phyloP scores from a whole-genome alignment of 495 filamentous ascomycete species.

The Platismatia glauca region DNA sequence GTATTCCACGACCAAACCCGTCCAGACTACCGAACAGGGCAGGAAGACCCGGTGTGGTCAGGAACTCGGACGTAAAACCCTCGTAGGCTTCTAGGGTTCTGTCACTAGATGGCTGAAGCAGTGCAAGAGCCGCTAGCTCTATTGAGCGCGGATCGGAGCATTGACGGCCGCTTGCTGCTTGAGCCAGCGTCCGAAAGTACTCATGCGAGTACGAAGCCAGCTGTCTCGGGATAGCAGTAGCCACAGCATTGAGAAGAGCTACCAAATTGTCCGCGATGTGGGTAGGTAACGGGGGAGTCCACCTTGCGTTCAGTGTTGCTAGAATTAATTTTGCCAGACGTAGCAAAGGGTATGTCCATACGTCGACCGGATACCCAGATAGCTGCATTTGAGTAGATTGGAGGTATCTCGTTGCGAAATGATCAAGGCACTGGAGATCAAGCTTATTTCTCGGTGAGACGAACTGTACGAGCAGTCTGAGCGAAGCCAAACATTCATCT shows the following conservation, averaged over 20 bases:
- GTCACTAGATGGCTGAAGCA: slow-evolving; percentile 41
- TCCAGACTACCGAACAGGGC: slow-evolving; percentile 37
- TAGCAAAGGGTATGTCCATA: slow-evolving; percentile 41
- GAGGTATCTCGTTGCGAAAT: slow-evolving; percentile 38
- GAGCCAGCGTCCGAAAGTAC: slow-evolving; percentile 40
- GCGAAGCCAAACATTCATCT: slow-evolving; percentile 38
- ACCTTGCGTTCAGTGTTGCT: slow-evolving; percentile 32
- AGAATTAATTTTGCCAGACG: slow-evolving; percentile 41
- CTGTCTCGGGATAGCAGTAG: slow-evolving; percentile 38
- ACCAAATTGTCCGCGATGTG: slow-evolving; percentile 32
- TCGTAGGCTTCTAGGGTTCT: slow-evolving; percentile 46
- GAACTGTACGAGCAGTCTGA: slow-evolving; percentile 44
- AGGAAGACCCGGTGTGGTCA: slow-evolving; percentile 42
- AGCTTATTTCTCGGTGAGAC: slow-evolving; percentile 31
- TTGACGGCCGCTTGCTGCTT: slow-evolving; percentile 28
- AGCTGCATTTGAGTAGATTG: slow-evolving; percentile 33
- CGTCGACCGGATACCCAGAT: slow-evolving; percentile 35
- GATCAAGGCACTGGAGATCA: slow-evolving; percentile 37
- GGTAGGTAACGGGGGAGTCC: slow-evolving; percentile 20
- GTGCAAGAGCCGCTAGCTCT: slow-evolving; percentile 34
- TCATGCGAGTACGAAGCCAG: slow-evolving; percentile 36
- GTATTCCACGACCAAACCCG: slow-evolving; percentile 39
- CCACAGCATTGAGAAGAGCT: slow-evolving; percentile 33
- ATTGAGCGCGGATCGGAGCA: slow-evolving; percentile 24
- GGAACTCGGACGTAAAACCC: slow-evolving; percentile 47